Evolutionary conservation across 495 filamentous ascomycete species (phyloP), one percentile per base, ranked within the genome.

Genomic region (Terfezia claveryi): DNA sequence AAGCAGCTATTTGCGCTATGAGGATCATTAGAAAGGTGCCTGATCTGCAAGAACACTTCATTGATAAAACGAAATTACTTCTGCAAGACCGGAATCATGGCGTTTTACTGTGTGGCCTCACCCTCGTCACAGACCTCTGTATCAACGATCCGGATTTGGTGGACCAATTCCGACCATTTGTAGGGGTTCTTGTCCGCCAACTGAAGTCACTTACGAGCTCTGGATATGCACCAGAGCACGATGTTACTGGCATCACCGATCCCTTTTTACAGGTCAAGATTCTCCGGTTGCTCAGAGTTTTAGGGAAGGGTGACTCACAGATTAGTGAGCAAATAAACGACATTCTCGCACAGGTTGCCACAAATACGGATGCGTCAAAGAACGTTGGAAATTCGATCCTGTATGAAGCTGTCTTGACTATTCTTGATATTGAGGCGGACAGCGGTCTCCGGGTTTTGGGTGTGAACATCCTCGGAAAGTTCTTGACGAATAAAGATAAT

Each of bases 1-100:
- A 98, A 74, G 91, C 92, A 37, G 92, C 91, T 7, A 76, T 98
- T n/a, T 98, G 91, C 68, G 91, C 91, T n/a, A 98, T 98, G 92
- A 77, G 92, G 41, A 93, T 98, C 71, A 94, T 87, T 70, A 80
- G 87, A 59, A 98, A 98, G 68, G 92, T 96, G 46, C 91, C 91
- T 7, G 91, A 98, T 65, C 74, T 98, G 38, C 86, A 94, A 69
- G 91, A 98, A 63, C 87, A 98, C 67, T 98, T 96, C 63, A 63
- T 95, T 27, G 92, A 96, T 56, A 95, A 94, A 68, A 82, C 87
- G 32, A 82, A 91, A 59, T 75, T 81, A 20, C 73, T 98, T n/a
- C 69, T 98, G 10, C 82, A 83, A 23, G 91, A 98, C 65, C 72
- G 80, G 38, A 98, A 98, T 69, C 91, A 98, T 64, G 91, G 91